Percentiles rank a stretch among this genome's conserved stretches.
These are phyloP conservation scores for Fusarium graminum DNA, from an alignment of 2,329 filamentous ascomycete genomes.

Conservation along the genomic window DNA sequence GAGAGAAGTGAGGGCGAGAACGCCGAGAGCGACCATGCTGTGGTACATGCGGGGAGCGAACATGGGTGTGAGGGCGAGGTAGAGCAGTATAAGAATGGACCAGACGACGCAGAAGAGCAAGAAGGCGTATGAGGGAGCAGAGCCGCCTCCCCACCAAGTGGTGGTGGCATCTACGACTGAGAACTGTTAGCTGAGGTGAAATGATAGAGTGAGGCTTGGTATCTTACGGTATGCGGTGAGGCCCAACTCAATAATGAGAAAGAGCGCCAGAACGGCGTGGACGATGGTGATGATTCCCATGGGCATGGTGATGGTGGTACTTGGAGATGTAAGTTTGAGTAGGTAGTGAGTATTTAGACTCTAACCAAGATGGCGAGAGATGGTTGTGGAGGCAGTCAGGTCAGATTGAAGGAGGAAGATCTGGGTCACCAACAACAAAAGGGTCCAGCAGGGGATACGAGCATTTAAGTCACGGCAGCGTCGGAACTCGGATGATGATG, in stretches of 20 bases:
- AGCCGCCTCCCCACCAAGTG: constrained; percentile 43
- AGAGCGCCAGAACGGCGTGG: constrained; percentile 74
- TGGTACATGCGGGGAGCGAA: constrained; percentile 73
- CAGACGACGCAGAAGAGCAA: constrained; percentile 84
- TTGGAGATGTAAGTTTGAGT: background rate
- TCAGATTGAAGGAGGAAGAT: constrained; percentile 13
- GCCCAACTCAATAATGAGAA: constrained; percentile 81
- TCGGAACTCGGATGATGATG: constrained; percentile 35
- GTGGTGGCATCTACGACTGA: constrained; percentile 55
- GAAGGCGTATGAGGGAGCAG: constrained; percentile 76
- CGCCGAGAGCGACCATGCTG: constrained; percentile 72
- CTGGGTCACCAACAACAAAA: background rate
- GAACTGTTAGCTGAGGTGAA: constrained; percentile 11
- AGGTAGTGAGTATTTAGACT: background rate
- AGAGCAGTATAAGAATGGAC: constrained; percentile 78
- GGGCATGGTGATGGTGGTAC: constrained; percentile 58
- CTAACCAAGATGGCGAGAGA: background rate
- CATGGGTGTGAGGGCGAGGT: constrained; percentile 76
- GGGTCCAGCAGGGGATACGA: constrained; percentile 27
- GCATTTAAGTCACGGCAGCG: constrained; percentile 31
- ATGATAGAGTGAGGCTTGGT: background rate
- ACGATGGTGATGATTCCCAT: constrained; percentile 70
- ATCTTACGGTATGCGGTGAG: constrained; percentile 77
- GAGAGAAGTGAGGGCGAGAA: constrained; percentile 80
- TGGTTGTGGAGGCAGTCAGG: background rate